Evolutionary conservation across 1,284 basidiomycete species (phyloP).

Genomic region (Fomitopsis pinicola): DNA sequence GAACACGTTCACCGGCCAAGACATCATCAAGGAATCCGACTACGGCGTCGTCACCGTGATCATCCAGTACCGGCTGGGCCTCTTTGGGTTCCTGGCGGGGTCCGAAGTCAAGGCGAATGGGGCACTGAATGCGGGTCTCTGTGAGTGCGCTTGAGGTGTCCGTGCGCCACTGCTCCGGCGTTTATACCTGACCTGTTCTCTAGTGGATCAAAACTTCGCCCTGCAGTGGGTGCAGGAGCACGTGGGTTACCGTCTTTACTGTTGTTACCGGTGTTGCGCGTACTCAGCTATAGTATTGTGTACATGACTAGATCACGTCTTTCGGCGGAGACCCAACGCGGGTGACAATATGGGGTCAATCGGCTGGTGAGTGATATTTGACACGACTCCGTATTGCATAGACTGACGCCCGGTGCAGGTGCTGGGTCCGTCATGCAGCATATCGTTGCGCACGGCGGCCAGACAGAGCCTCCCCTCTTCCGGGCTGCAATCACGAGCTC

Average conservation of each 20-base stretch:
- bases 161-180: neutral
- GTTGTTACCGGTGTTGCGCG: neutral
- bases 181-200: neutral
- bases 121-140: neutral
- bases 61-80: neutral
- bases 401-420: neutral
- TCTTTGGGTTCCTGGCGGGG: neutral
- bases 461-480: neutral
- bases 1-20: neutral
- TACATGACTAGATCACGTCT: neutral
- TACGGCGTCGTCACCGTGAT: neutral
- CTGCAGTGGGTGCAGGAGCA: neutral
- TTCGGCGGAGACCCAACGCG: neutral
- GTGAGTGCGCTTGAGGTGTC: neutral
- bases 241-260: neutral
- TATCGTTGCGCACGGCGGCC: neutral
- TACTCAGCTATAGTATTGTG: too few relatives aligned
- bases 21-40: neutral
- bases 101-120: neutral
- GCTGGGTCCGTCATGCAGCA: neutral
- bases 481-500: neutral
- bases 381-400: too few relatives aligned
- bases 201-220: neutral
- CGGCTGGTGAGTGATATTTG: neutral
- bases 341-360: neutral